These are phyloP conservation scores for Secale cereale DNA, from an alignment of 176 grass and related monocot species.

Conservation along the genomic window DNA sequence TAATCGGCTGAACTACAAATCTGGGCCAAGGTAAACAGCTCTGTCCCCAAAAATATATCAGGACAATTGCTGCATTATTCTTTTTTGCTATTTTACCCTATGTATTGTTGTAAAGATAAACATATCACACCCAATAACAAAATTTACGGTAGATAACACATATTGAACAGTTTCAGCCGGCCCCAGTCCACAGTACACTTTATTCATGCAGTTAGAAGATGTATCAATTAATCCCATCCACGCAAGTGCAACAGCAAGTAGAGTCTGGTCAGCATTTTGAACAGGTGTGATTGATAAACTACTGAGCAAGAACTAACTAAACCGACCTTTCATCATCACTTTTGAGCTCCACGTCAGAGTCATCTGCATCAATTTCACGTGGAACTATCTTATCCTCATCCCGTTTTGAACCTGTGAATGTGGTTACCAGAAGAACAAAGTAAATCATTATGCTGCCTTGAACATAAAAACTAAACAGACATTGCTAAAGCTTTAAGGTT, in stretches of 20 bases:
- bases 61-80: background rate
- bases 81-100: background rate
- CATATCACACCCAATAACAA: background rate
- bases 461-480: background rate
- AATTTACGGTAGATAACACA: background rate
- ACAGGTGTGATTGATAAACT: background rate
- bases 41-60: background rate
- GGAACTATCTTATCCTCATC: conserved; percentile 96
- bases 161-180: background rate
- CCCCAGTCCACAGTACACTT: background rate
- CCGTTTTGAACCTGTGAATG: conserved; percentile 61
- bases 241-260: background rate
- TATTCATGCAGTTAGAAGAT: background rate
- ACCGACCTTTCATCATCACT: conserved; percentile 72
- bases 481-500: background rate
- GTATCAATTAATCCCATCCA: background rate
- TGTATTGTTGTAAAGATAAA: background rate
- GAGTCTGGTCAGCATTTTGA: background rate
- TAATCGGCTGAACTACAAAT: background rate
- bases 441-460: background rate
- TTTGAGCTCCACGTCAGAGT: conserved; percentile 71
- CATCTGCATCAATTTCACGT: conserved; percentile 84
- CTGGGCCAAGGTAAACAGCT: background rate
- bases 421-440: conserved; percentile 17
- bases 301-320: background rate